Base-by-base conservation (phyloP, 2,329 filamentous ascomycete genomes). In the Pestalotiopsis fici region DNA sequence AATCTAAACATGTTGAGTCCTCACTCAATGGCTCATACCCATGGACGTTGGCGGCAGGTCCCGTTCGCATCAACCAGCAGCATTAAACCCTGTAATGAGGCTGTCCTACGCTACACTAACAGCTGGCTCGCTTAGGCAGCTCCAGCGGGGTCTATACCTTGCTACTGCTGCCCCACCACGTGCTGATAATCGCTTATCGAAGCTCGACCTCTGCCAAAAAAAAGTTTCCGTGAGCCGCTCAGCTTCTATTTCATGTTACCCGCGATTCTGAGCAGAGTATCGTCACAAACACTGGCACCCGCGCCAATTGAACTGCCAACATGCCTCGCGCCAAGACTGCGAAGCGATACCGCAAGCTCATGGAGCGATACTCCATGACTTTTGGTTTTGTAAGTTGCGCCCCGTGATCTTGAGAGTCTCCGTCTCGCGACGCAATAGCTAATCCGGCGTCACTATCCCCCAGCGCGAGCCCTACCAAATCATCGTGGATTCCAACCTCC, bases 341-440 rank as follows among this genome's bases (percentile, higher is more conserved):
- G 65, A 93, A 93, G 81, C 85, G 91, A 74, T 94, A 94, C 79
- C 89, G 91, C 77, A 98, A 98, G 89, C 90, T 98, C 76, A 97
- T 99, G 91, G 91, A 94, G 81, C 91, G 95, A 77, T 97, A 95
- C 86, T 90, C 91, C 77, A 87, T 95, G 79, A 90, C 90, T 68
- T 97, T 97, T 78, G 92, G 92, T 69, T 98, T 98, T 80, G 62
- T 64, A 90, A 90, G 69, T 98, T 97, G 78, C 91, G 69, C 98
- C 98, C 80, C 93, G 3, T 3, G 55, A 27, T 12, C 27, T 27
- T 23, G 55, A 18, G 12, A 27, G 23, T 11, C 55, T 35, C 31
- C 11, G 31, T 11, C 7, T 35, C 13, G 23, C 4, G 11, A 15
- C 21, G 27, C 9, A 31, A 35, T 25, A 18, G 35, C 59, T 62